A percentile compares a stretch with the other conserved stretches of the same genome.
phyloP scores from a whole-genome alignment of 2,329 filamentous ascomycete species.

The Paracamarosporium sp. region DNA sequence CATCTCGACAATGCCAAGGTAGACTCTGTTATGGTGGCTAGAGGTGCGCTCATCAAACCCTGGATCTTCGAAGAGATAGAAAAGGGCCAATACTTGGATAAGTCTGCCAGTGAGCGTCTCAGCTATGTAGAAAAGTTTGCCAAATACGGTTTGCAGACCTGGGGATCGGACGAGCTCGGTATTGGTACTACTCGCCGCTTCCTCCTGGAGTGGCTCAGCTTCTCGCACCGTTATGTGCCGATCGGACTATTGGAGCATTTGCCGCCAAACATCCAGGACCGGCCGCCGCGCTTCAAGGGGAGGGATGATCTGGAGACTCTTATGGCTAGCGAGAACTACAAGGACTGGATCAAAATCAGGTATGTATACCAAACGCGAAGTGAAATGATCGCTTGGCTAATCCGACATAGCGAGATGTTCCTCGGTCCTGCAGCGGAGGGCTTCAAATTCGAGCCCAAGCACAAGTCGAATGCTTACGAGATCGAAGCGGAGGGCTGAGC shows the following conservation, averaged over 20 bases:
- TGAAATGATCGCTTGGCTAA: constrained; percentile 17
- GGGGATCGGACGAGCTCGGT: constrained; percentile 95
- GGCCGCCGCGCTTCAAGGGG: constrained; percentile 82
- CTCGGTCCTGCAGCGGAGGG: constrained; percentile 86
- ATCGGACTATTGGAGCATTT: constrained; percentile 87
- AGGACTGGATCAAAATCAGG: constrained; percentile 99
- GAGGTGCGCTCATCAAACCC: constrained; percentile 94
- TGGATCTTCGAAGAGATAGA: constrained; percentile 99
- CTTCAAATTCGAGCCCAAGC: constrained; percentile 96
- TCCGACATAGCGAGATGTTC: constrained; percentile 83
- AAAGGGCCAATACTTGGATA: constrained; percentile 91
- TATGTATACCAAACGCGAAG: constrained; percentile 50
- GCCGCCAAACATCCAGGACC: constrained; percentile 86
- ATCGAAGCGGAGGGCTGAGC: constrained; percentile 62
- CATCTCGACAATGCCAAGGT: constrained; percentile 80
- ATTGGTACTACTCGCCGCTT: constrained; percentile 91
- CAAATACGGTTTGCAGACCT: constrained; percentile 88
- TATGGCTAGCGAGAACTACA: constrained; percentile 87
- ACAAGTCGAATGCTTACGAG: constrained; percentile 93
- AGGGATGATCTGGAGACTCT: constrained; percentile 94
- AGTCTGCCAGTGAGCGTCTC: constrained; percentile 86
- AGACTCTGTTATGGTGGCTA: constrained; percentile 96
- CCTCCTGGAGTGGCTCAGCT: constrained; percentile 94
- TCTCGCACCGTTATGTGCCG: constrained; percentile 89
- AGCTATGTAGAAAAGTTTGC: constrained; percentile 87